Conservation (phyloP, 495 filamentous ascomycete species). For the Penicillium maclennaniae region DNA sequence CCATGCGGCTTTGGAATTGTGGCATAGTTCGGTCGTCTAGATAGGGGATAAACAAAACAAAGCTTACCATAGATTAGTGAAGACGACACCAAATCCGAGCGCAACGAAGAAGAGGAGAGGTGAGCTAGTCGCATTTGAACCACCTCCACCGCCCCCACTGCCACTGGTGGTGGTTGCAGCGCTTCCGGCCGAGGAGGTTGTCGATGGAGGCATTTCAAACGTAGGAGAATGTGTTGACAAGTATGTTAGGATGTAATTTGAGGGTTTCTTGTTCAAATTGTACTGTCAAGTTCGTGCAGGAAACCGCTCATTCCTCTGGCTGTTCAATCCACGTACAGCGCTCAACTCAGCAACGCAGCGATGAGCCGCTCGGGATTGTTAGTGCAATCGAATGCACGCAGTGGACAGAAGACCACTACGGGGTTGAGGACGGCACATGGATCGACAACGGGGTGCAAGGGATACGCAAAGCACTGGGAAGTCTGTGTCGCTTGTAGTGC, state of each 20-base stretch:
- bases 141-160: constrained; percentile 1
- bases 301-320: constrained; percentile 2
- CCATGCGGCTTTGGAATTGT: not conserved
- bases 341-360: not conserved
- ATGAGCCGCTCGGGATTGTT: not conserved
- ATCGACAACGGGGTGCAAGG: constrained; percentile 2
- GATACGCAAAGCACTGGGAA: constrained; percentile 2
- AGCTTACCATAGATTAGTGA: constrained; percentile 92
- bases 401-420: constrained; percentile 3
- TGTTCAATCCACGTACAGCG: not conserved
- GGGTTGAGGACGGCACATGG: constrained; percentile 8
- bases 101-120: constrained; percentile 96
- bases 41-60: not conserved
- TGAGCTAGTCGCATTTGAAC: constrained; percentile 58
- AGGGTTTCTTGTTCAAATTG: not conserved
- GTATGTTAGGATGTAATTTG: constrained; percentile 1
- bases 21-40: not conserved
- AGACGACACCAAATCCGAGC: constrained; percentile 95
- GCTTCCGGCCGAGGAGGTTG: constrained; percentile 19
- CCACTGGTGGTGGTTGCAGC: constrained; percentile 21
- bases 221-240: not conserved
- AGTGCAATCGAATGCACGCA: constrained; percentile 6
- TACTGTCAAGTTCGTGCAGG: not conserved
- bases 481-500: not conserved
- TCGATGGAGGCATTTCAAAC: constrained; percentile 17